Conservation (phyloP, 1,139 yeast species). For the Lodderomyces jiufengensis region DNA sequence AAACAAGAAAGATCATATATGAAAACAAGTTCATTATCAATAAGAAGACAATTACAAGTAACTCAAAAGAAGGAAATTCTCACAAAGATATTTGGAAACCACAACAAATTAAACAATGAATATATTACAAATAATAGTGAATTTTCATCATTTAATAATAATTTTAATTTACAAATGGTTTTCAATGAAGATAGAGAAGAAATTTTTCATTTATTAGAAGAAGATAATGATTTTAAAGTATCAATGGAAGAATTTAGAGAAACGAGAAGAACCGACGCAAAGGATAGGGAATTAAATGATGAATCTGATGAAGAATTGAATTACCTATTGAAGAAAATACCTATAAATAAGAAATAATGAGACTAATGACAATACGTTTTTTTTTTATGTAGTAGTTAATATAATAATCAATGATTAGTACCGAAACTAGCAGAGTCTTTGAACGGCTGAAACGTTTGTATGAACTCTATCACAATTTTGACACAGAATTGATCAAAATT, state of each 20-base stretch:
- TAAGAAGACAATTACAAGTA: conserved; percentile 41
- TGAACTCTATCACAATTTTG: too few species aligned
- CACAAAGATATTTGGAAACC: conserved; percentile 37
- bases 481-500: too few species aligned
- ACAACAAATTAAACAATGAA: conserved; percentile 38
- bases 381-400: too few species aligned
- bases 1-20: conserved; percentile 32
- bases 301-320: conserved; percentile 13
- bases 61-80: conserved; percentile 41
- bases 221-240: conserved; percentile 31
- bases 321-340: too few species aligned
- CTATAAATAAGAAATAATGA: too few species aligned
- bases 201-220: conserved; percentile 30
- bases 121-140: conserved; percentile 42
- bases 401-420: too few species aligned
- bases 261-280: conserved; percentile 17
- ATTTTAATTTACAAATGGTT: conserved; percentile 35
- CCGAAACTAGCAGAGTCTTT: too few species aligned
- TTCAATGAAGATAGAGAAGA: conserved; percentile 45
- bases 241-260: conserved; percentile 22
- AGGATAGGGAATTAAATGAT: neutral
- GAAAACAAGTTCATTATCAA: conserved; percentile 33
- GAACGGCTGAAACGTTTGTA: too few species aligned
- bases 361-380: too few species aligned
- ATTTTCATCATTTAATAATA: conserved; percentile 37